A percentile compares a stretch with the other conserved stretches of the same genome.
These are phyloP conservation scores for Nemania diffusa DNA, from an alignment of 2,329 filamentous ascomycete species.

Conservation along the genomic window DNA sequence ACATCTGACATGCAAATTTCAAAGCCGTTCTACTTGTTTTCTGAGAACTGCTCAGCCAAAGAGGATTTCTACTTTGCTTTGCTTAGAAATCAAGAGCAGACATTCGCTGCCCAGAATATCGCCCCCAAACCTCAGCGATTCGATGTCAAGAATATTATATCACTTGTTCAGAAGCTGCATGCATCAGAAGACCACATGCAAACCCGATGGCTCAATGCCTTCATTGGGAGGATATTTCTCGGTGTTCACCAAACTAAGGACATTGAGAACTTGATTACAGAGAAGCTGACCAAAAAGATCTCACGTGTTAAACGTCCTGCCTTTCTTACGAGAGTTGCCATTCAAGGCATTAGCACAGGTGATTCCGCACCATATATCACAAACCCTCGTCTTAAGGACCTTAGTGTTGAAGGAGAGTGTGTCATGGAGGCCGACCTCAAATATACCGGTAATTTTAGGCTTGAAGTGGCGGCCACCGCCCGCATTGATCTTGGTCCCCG, in stretches of 20 bases:
- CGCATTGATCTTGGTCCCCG: constrained; percentile 88
- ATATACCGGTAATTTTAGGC: constrained; percentile 87
- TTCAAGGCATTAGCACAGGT: constrained; percentile 86
- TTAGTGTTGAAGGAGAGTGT: constrained; percentile 92
- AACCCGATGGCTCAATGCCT: constrained; percentile 91
- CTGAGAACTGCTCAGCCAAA: constrained; percentile 94
- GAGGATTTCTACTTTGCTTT: constrained; percentile 98
- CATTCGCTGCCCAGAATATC: constrained; percentile 63
- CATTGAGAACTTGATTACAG: constrained; percentile 79
- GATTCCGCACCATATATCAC: constrained; percentile 88
- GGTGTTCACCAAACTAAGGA: constrained; percentile 86
- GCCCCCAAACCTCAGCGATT: constrained; percentile 79
- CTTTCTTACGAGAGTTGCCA: constrained; percentile 85
- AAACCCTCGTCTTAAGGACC: constrained; percentile 85
- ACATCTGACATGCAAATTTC: constrained; percentile 68
- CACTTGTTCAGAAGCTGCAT: constrained; percentile 88
- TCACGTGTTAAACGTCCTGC: constrained; percentile 90
- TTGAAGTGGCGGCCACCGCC: constrained; percentile 92
- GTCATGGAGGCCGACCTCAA: constrained; percentile 86
- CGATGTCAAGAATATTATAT: constrained; percentile 86
- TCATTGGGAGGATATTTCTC: constrained; percentile 88
- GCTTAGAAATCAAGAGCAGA: constrained; percentile 82
- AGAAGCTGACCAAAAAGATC: constrained; percentile 96
- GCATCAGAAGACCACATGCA: constrained; percentile 91
- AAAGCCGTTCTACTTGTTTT: constrained; percentile 93